Evolutionary conservation across 140 eudicot species (phyloP), one percentile per base, ranked within the genome.

Genomic region (Cichorium intybus): DNA sequence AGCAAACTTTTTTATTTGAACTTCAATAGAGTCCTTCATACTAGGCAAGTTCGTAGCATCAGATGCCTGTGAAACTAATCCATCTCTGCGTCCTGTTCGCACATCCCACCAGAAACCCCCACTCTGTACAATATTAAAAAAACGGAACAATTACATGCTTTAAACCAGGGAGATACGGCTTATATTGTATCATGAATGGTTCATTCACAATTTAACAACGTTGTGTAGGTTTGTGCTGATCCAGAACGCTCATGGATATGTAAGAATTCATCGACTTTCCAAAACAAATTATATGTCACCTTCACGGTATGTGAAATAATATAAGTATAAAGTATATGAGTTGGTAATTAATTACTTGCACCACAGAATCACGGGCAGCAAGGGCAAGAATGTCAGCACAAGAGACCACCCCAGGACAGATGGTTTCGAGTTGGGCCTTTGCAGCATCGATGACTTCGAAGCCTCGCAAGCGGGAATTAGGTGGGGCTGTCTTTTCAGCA

Each of bases 371-470:
- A 24, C 95, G 90, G 5, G 90, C 85, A 62, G 95, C 95, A 7
- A 86, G 83, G 53, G 90, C 90, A 57, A 86, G 83, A 66, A 86
- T 86, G 60, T 86, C 90, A 45, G 95, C 95, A 58, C 95, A 86
- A 3, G 95, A 86, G n/a, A 86, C 90, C 6, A 81, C 81, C 17
- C 83, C 81, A 17, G 95, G 95, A 70, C 95, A 86, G 0, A 27
- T 52, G 10, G 73, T 26, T 66, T 86, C 95, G 1, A 86, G 78
- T 39, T 83, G 90, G 5, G 52, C 7, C 81, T 86, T 86, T 16
- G 95, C 95, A 24, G 82, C 90, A 24, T 83, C 83, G 5, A 86
- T 86, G 33, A 80, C 95, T 64, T 81, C 88, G 34, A 68, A 87
- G 14, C 95, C 95, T 71, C 95, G 78, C 60, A 84, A 66, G 22